Base-by-base conservation (phyloP, 345 rosid species). In the Lenwebbia sp. region DNA sequence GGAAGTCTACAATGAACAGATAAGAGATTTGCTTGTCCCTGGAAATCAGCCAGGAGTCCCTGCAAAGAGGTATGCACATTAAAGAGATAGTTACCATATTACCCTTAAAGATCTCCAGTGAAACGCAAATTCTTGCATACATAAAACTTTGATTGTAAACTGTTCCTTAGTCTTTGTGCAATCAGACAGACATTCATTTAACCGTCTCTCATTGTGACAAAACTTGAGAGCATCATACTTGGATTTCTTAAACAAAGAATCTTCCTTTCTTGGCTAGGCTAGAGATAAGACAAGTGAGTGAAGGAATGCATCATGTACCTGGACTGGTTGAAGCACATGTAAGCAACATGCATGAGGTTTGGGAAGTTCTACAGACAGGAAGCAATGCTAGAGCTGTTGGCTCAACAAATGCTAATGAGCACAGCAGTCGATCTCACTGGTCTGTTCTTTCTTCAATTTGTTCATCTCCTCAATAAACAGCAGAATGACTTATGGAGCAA, bases 341-440 rank as follows among this genome's bases (percentile, higher is more conserved):
- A 83, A 92, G 82, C 94, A 95, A 92, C 89, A 90, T 93, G 91
- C 90, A 89, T 74, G 98, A 96, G 94, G 99, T 92, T 13, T 97
- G 99, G 99, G 97, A 97, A 86, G 98, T 97, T 89, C 86, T 96
- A 58, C 93, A 93, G 89, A 94, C 95, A 58, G 99, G 99, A 55
- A 96, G 96, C 88, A 95, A 91, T 84, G 96, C 95, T 53, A 93
- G 99, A 90, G 98, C 98, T 82, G 92, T 97, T 88, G 98, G 98
- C 76, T 92, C 95, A 90, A 97, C 99, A 49, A 92, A 94, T 85
- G 98, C 98, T 17, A 97, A 97, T 86, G 99, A 96, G 87, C 94
- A 94, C 88, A 96, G 98, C 93, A 97, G 99, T 91, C 90, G 99
- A 88, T 97, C 99, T 88, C 99, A 96, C 92, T 97, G 99, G 99